Percentiles rank a stretch among this genome's conserved stretches.
phyloP scores from a whole-genome alignment of 345 rosid genomes.

The Arabis alpina region DNA sequence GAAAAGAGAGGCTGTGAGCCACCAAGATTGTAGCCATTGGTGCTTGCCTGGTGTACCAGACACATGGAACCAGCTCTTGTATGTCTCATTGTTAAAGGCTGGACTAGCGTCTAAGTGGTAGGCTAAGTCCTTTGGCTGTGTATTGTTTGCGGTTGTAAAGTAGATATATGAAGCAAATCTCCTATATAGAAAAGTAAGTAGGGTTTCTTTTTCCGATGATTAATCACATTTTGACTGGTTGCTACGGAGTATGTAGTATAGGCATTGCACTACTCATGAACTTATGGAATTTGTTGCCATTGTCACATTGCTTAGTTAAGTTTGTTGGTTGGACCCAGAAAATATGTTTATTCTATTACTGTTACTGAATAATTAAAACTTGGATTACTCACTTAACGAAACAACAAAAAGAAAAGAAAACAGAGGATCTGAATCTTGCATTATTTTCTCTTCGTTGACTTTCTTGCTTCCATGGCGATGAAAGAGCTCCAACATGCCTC shows the following conservation, averaged over 20 bases:
- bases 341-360: no score
- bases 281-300: background rate
- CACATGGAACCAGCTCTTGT: slow-evolving; percentile 82
- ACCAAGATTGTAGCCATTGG: slow-evolving; percentile 97
- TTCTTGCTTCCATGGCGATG: no score
- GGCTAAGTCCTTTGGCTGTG: slow-evolving; percentile 14
- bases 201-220: background rate
- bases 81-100: slow-evolving; percentile 67
- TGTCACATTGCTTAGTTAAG: background rate
- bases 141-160: slow-evolving; percentile 8
- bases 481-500: no score
- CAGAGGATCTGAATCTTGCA: no score
- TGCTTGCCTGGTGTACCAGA: slow-evolving; percentile 94
- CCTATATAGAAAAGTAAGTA: background rate
- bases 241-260: no score
- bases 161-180: slow-evolving; percentile 5
- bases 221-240: no score
- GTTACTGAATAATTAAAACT: no score
- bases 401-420: no score
- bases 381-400: no score
- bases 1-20: slow-evolving; percentile 51
- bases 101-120: slow-evolving; percentile 48
- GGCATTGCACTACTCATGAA: background rate
- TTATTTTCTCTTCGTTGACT: no score
- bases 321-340: no score